These are phyloP conservation scores for Alternaria sp. DNA, from an alignment of 2,329 filamentous ascomycete species.

Conservation along the genomic window DNA sequence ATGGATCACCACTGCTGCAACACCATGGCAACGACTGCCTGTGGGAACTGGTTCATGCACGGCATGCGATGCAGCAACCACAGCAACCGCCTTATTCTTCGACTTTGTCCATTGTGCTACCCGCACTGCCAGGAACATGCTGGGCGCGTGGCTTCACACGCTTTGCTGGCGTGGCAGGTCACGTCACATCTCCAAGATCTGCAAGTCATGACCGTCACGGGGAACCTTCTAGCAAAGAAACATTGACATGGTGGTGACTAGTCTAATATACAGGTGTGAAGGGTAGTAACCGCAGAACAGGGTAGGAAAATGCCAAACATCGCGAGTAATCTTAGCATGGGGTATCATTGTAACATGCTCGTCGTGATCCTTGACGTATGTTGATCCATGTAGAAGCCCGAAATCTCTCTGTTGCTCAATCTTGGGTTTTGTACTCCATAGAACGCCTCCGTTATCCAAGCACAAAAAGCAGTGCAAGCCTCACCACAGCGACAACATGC, in stretches of 20 bases:
- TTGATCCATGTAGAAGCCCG: slow-evolving; percentile 16
- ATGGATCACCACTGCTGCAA: not conserved
- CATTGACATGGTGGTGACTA: not conserved
- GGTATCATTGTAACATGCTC: slow-evolving; percentile 20
- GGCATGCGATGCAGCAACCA: not conserved
- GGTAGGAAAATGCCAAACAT: slow-evolving; percentile 6
- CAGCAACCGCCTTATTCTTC: not conserved
- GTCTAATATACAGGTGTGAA: slow-evolving; percentile 9
- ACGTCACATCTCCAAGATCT: not conserved
- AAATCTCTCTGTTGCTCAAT: slow-evolving; percentile 16
- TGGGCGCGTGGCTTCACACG: slow-evolving; percentile 8
- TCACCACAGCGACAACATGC: not conserved
- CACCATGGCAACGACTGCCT: not conserved
- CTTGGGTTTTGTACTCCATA: slow-evolving; percentile 16
- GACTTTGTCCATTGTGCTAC: not conserved
- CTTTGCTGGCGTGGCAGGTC: slow-evolving; percentile 17
- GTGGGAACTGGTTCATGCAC: not conserved
- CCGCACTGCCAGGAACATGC: slow-evolving; percentile 7
- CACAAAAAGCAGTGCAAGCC: not conserved
- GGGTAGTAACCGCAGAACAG: slow-evolving; percentile 1
- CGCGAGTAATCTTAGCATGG: slow-evolving; percentile 13
- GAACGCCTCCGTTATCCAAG: slow-evolving; percentile 6
- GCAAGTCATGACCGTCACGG: not conserved
- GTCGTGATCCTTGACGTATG: slow-evolving; percentile 15
- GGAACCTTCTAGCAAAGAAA: slow-evolving; percentile 2